Percentiles rank a stretch among this genome's conserved stretches.
phyloP scores from a whole-genome alignment of 2,329 filamentous ascomycete genomes.

The Septoria linicola region DNA sequence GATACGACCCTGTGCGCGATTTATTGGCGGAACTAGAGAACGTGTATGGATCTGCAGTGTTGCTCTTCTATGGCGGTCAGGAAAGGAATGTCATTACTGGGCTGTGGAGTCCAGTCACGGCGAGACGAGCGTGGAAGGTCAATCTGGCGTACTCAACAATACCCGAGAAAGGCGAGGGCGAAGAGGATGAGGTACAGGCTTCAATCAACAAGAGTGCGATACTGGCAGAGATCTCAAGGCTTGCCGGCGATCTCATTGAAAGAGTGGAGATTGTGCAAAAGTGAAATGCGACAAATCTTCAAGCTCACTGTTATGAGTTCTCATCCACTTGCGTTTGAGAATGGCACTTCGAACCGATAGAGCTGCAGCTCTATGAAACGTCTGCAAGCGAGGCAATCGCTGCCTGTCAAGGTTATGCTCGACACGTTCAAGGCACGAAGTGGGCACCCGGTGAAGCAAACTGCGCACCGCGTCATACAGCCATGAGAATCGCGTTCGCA shows the following conservation, averaged over 20 bases:
- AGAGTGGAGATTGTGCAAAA: slow-evolving; percentile 55
- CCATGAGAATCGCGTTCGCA: no score
- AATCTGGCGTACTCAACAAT: slow-evolving; percentile 68
- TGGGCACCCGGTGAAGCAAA: no score
- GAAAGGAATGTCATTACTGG: slow-evolving; percentile 61
- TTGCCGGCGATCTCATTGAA: slow-evolving; percentile 63
- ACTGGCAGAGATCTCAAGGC: slow-evolving; percentile 67
- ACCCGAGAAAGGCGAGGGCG: slow-evolving; percentile 45
- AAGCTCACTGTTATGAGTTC: no score
- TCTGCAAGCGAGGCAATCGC: no score
- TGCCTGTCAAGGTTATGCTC: no score
- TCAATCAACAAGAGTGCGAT: slow-evolving; percentile 67
- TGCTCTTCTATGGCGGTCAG: slow-evolving; percentile 74
- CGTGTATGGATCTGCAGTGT: slow-evolving; percentile 65
- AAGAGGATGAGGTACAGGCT: slow-evolving; percentile 44
- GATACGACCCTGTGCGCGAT: slow-evolving; percentile 60
- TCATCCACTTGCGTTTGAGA: no score
- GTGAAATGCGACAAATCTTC: no score
- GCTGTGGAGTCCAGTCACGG: slow-evolving; percentile 62
- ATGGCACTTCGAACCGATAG: no score
- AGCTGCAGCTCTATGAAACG: no score
- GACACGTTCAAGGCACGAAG: no score
- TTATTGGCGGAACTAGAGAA: slow-evolving; percentile 67
- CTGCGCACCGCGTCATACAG: no score
- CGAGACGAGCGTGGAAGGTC: slow-evolving; percentile 64